Evolutionary conservation across 768 basidiomycete genomes (phyloP), one percentile per base, ranked within the genome.

Genomic region (Leccinum imitatum): DNA sequence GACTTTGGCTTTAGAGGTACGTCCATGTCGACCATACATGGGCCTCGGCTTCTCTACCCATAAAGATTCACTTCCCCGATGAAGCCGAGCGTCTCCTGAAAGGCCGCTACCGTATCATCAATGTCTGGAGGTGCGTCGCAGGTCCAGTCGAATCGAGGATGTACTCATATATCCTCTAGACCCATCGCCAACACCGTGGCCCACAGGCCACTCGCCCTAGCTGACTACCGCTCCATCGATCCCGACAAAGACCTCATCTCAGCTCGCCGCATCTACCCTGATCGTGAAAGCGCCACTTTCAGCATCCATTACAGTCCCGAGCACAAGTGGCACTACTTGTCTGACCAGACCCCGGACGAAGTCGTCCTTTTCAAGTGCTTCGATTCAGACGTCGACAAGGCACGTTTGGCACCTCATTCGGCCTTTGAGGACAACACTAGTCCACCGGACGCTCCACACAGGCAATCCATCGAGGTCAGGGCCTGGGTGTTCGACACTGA

Each of bases 41-140:
- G 21, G 46, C 19, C 46, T n/a, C 46, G 10, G 46, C 46, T n/a
- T 5, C 9, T 9, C 11, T 21, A 10, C 46, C 19, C 2, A 19
- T 47, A 5, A 13, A 21, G 19, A 6, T 13, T 21, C 46, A 47
- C 11, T 8, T 47, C 13, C 46, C 46, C 9, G 46, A 47, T 21
- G 46, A 47, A 2, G 46, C 46, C 46, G 46, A 47, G 19, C 9
- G 46, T 10, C 21, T 47, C 10, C 0, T 47, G 56, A 70, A 77
- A 59, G 67, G 71, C 14, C 77, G 79, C 54, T 71, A 74, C 35
- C 77, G 76, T 51, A 78, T 80, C 64, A 78, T 80, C 67, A 80
- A 81, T 63, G 75, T 80, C 47, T 79, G 79, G 79, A 76, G 80
- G 63, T 69, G 17, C 6, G 39, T 17, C 39, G 39, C 19, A 9